A percentile compares a stretch with the other conserved stretches of the same genome.
Conservation (phyloP, 805 yeast species). For the Kodamaea jinghongensis region DNA sequence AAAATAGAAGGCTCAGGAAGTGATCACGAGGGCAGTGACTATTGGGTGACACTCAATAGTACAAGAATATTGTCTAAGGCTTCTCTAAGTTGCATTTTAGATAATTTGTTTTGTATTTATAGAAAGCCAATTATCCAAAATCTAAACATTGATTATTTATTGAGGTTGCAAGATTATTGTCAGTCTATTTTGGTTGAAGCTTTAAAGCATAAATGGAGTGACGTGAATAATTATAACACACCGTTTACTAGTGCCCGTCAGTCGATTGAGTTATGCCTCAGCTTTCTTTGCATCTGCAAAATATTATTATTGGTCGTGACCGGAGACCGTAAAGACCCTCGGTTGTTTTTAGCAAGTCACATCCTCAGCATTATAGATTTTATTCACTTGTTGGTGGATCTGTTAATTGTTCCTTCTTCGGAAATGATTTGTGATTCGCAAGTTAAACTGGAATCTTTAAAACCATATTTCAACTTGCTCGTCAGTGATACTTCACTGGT, state of each 20-base stretch:
- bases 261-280: conserved; percentile 2
- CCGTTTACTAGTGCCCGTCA: conserved; percentile 1
- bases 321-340: no score
- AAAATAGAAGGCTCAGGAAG: conserved; percentile 3
- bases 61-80: conserved; percentile 1
- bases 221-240: conserved; percentile 10
- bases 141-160: conserved; percentile 15
- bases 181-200: conserved; percentile 22
- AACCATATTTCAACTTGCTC: conserved; percentile 11
- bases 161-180: conserved; percentile 26
- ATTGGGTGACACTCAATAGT: conserved; percentile 7
- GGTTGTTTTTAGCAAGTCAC: conserved; percentile 45
- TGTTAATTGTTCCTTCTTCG: conserved; percentile 18
- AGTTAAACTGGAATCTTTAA: conserved; percentile 6
- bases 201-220: conserved; percentile 17
- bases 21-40: conserved; percentile 15
- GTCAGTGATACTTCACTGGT: conserved; percentile 14
- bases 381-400: conserved; percentile 31
- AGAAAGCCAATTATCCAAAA: conserved; percentile 13
- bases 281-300: neutral
- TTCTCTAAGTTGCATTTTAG: conserved; percentile 15
- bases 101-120: conserved; percentile 26
- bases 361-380: conserved; percentile 40
- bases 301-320: conserved; percentile 36
- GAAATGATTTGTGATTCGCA: neutral